Evolutionary conservation across 78 protist genomes (phyloP), one percentile per base, ranked within the genome.

Genomic region (Dictyostelium citrinum): DNA sequence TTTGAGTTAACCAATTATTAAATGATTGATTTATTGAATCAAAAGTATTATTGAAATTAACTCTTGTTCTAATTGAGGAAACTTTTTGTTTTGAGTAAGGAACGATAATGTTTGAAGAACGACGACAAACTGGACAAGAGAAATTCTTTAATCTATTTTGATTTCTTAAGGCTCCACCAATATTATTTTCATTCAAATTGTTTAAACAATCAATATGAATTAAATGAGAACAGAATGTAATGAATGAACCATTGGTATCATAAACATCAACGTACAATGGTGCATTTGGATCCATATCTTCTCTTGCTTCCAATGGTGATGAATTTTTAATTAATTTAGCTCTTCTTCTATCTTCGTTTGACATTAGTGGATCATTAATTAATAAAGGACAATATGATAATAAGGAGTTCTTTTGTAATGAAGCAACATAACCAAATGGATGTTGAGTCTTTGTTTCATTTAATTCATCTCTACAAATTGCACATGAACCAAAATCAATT

Each of bases 91-190:
- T 64, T 49, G 78, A 31, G 20, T n/a, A 71, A 43, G 80, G 90
- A 20, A 83, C 39, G 5, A 71, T 12, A 41, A 39, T 55, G 58
- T 84, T 84, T 14, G 70, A 33, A 1, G 41, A 14, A 9, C 91
- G 20, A 51, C 91, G 76, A 39, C 91, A 84, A 24, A n/a, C 43
- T 27, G 82, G 91, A 74, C 91, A 84, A 31, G 37, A 24, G 76
- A 51, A 84, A n/a, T 20, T 29, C 29, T 67, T 20, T 11, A 27
- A 9, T 61, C 22, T 35, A 14, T n/a, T n/a, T 35, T 20, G 84
- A 5, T 22, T 5, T 35, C 55, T 35, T 22, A 49, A 16, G 3
- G 2, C 33, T 41, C 27, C 7, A n/a, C n/a, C 5, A 5, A 4
- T 24, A 61, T 9, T 24, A 0, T 24, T 6, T 0, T 74, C 46